A percentile compares a stretch with the other conserved stretches of the same genome.
Conservation (phyloP, 2,329 filamentous ascomycete genomes). For the Pseudogymnoascus sp. region DNA sequence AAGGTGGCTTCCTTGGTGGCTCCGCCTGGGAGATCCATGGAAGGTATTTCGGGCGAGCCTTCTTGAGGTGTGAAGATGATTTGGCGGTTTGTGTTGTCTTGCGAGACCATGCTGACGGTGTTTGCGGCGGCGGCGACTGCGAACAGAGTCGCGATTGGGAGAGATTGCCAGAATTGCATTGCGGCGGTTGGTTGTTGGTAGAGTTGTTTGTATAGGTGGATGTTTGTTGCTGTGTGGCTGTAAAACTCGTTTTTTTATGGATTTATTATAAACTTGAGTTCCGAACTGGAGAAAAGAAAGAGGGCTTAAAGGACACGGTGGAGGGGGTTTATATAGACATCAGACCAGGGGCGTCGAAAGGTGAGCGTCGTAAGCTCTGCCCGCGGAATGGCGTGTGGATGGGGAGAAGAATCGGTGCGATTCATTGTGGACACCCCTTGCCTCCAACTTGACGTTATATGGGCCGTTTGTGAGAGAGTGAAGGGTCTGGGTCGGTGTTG, state of each 20-base stretch:
- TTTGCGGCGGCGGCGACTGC: conserved; percentile 38
- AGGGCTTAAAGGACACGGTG: not conserved
- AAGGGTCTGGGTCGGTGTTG: not conserved
- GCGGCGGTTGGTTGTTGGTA: conserved; percentile 26
- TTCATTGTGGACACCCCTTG: conserved; percentile 5
- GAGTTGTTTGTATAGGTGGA: not conserved
- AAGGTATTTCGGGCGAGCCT: conserved; percentile 15
- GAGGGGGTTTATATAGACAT: conserved; percentile 5
- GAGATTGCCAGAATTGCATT: conserved; percentile 43
- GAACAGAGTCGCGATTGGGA: conserved; percentile 36
- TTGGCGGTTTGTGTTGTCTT: conserved; percentile 38
- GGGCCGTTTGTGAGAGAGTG: not conserved
- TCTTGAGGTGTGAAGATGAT: conserved; percentile 24
- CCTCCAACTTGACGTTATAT: conserved; percentile 2
- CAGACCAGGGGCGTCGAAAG: not conserved
- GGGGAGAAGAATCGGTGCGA: not conserved
- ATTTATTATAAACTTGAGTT: not conserved
- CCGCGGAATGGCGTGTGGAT: not conserved
- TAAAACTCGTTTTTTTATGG: not conserved
- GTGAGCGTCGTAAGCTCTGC: not conserved
- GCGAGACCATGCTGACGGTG: conserved; percentile 49
- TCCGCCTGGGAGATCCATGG: conserved; percentile 20
- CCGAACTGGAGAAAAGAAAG: conserved; percentile 6
- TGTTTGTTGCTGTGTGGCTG: not conserved
- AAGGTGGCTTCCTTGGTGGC: conserved; percentile 33